These are phyloP conservation scores for Cytauxzoon felis DNA, from an alignment of 169 alveolate species.

Conservation along the genomic window DNA sequence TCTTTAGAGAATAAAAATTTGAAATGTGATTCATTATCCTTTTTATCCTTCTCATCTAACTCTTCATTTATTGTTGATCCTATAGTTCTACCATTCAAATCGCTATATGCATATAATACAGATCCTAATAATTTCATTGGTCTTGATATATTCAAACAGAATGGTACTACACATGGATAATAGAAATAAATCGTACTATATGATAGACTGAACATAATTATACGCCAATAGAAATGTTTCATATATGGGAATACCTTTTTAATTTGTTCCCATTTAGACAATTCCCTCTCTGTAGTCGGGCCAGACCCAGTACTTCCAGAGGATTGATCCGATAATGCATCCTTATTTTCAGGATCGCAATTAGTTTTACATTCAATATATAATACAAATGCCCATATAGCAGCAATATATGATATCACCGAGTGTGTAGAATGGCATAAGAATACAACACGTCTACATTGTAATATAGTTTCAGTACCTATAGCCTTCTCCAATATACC, in stretches of 20 bases:
- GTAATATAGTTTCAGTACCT: not conserved
- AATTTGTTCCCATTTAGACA: too few species aligned
- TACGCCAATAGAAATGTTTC: too few species aligned
- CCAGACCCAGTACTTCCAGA: too few species aligned
- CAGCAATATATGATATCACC: not conserved
- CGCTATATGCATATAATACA: not conserved
- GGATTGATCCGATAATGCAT: too few species aligned
- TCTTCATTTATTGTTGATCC: conserved; percentile 2
- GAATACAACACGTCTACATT: not conserved
- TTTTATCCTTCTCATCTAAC: too few species aligned
- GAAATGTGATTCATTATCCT: too few species aligned
- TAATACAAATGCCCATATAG: conserved; percentile 16
- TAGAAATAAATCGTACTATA: too few species aligned
- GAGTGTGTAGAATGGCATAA: conserved; percentile 13
- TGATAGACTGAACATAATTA: too few species aligned
- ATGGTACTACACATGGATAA: conserved; percentile 18
- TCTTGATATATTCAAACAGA: conserved; percentile 1
- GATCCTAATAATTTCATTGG: conserved; percentile 4
- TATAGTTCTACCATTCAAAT: conserved; percentile 10
- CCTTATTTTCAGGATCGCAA: too few species aligned
- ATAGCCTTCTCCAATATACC: conserved; percentile 1
- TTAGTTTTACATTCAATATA: not conserved
- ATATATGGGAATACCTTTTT: too few species aligned
- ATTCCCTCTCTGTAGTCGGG: too few species aligned
- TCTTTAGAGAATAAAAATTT: too few species aligned